A percentile compares a stretch with the other conserved stretches of the same genome.
Evolutionary conservation across 768 basidiomycete genomes (phyloP).

Genomic region (Amanita polypyramis): DNA sequence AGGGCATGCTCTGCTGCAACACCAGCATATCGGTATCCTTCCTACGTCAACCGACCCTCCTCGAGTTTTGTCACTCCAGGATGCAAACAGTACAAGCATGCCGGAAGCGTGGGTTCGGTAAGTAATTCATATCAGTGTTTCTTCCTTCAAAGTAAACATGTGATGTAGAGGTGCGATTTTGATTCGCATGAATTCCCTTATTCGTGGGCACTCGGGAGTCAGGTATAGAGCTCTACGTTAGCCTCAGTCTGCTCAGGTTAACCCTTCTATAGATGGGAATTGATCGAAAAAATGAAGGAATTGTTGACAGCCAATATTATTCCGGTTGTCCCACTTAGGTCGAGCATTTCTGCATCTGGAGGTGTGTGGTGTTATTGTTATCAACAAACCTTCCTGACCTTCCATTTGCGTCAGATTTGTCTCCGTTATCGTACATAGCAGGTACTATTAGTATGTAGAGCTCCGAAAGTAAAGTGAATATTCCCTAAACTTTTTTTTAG

Average conservation of each 20-base stretch:
- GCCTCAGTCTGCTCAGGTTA: background rate
- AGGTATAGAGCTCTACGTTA: conserved; percentile 19
- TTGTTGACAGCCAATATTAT: conserved; percentile 55
- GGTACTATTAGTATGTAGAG: conserved; percentile 41
- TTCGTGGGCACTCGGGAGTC: conserved; percentile 76
- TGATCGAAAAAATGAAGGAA: conserved; percentile 60
- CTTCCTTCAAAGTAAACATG: conserved; percentile 25
- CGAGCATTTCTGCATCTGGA: conserved; percentile 72
- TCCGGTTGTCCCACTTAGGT: conserved; percentile 71
- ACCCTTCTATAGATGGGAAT: conserved; percentile 39
- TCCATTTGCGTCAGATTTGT: conserved; percentile 25
- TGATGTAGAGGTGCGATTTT: conserved; percentile 56
- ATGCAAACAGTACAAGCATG: conserved; percentile 62
- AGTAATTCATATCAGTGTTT: conserved; percentile 14
- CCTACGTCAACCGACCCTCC: conserved; percentile 39
- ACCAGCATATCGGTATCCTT: conserved; percentile 62
- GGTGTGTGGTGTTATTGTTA: conserved; percentile 26
- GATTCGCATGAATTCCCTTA: conserved; percentile 73
- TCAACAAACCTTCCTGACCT: background rate
- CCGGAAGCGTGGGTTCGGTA: conserved; percentile 80
- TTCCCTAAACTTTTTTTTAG: conserved; percentile 11
- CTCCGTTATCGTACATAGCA: conserved; percentile 53
- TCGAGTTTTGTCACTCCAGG: conserved; percentile 50
- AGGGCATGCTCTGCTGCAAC: conserved; percentile 60
- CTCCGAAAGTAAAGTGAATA: background rate